Evolutionary conservation across 352 stramenopile genomes (phyloP), one percentile per base, ranked within the genome.

Genomic region (Phytophthora idaei): DNA sequence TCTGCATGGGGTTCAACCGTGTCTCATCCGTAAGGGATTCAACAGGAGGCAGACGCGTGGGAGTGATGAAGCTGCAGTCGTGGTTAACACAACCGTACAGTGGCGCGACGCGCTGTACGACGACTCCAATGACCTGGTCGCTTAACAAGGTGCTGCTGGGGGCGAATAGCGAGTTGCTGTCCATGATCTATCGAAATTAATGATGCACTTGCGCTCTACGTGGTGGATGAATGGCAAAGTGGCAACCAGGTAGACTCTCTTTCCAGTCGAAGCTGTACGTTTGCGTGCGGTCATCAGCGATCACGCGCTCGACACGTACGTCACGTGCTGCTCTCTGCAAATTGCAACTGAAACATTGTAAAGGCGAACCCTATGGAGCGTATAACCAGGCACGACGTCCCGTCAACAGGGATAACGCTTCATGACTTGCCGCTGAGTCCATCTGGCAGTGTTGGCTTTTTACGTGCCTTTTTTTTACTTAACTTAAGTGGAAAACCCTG

Each of bases 401-500:
- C 36, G 36, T 37, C 32, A 37, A 37, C 32, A 37, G 5, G 32
- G 32, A 37, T 37, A 37, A 37, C 32, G 32, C 32, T 37, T 37
- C 32, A 37, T 37, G 32, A 37, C 32, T 11, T 37, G 32, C 32
- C 32, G 32, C 32, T 12, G 32, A n/a, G n/a, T n/a, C n/a, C n/a
- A n/a, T n/a, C n/a, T n/a, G n/a, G 37, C 37, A 45, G 37, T 45
- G 11, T 45, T 45, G 37, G 37, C 37, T 45, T 45, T 45, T 45
- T 45, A 45, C 37, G 11, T 4, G 12, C 1, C 11, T n/a, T n/a
- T n/a, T 45, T 45, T 21, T 45, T 21, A 45, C 37, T 45, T 45
- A 21, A 45, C 4, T 45, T 45, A 45, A 45, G 37, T 45, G 11
- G 11, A 45, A 45, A 45, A 5, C 10, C 14, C 14, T 45, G 37